Base-by-base conservation (phyloP, 768 basidiomycete genomes). In the Fistulinella prunicolor region DNA sequence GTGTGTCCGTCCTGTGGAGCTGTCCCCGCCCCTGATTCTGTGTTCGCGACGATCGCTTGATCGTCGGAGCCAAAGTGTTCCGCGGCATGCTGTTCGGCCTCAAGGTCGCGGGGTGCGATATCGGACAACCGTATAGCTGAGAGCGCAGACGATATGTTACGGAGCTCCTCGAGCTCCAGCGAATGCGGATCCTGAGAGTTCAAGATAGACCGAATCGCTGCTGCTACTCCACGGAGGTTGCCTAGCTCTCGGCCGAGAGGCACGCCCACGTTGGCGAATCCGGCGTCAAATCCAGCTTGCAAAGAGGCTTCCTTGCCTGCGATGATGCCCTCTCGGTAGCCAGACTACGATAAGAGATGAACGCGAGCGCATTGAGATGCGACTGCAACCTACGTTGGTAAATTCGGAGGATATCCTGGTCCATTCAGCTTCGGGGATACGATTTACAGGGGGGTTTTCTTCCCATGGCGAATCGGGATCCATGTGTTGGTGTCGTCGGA, bases 311-410 rank as follows among this genome's bases (percentile, higher is more conserved):
- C 87, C 65, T 97, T 98, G 3, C 95, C 95, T 4, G 86, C 83
- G 0, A 85, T 88, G 58, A 98, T 95, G 6, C 95, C 95, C 69
- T 97, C 94, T n/a, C 95, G 82, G 61, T 97, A 97, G 2, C 95
- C 95, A 16, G 82, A 82, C 95, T 96, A 39, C 9, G 39, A 44
- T 29, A 9, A 34, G 14, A 39, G 26, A 35, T 50, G 44, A 54
- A 23, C 29, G 20, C 3, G 38, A 20, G 38, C 41, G 19, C 9
- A n/a, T n/a, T n/a, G n/a, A n/a, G n/a, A n/a, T n/a, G n/a, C n/a
- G n/a, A n/a, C n/a, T n/a, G n/a, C n/a, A n/a, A n/a, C 75, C 40
- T 66, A 87, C 88, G 58, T 85, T 88, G 17, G 81, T 84, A 63
- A 89, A 90, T 29, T 82, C 79, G 1, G 75, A 74, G 1, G 85